Evolutionary conservation across 1,139 yeast genomes (phyloP).

Genomic region (Wickerhamiella pararugosa): DNA sequence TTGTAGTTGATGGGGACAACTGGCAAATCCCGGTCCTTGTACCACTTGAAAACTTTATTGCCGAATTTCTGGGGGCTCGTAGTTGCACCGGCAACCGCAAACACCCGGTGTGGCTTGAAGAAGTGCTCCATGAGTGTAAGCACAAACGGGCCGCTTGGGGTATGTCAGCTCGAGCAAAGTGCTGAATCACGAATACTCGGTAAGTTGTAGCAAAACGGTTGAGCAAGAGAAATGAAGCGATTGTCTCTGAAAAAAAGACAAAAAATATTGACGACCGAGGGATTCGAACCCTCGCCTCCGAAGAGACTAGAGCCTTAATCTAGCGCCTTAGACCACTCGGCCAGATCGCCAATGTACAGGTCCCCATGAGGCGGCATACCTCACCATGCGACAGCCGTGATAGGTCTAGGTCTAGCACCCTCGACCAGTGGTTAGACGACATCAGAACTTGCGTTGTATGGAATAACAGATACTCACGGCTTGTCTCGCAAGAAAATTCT

Average conservation of each 20-base stretch:
- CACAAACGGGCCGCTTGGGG: neutral
- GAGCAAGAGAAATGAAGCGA: conserved; percentile 23
- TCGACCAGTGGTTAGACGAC: too few species aligned
- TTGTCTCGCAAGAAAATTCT: too few species aligned
- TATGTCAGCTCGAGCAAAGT: too few species aligned
- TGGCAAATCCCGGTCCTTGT: conserved; percentile 39
- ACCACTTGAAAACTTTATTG: conserved; percentile 56
- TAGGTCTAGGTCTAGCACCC: too few species aligned
- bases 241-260: neutral
- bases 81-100: conserved; percentile 66
- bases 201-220: conserved; percentile 20
- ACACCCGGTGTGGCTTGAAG: conserved; percentile 37
- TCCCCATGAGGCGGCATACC: too few species aligned
- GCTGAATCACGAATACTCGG: too few species aligned
- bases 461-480: too few species aligned
- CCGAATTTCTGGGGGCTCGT: conserved; percentile 54
- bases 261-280: conserved; percentile 7
- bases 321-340: conserved; percentile 9
- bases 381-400: too few species aligned
- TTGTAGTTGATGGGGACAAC: conserved; percentile 47
- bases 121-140: conserved; percentile 26
- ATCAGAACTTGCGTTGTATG: too few species aligned
- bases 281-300: conserved; percentile 8
- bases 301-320: conserved; percentile 8
- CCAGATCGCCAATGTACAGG: conserved; percentile 2